Evolutionary conservation across 371 early-diverging fungal species (phyloP).

Genomic region (Mortierella polycephala): DNA sequence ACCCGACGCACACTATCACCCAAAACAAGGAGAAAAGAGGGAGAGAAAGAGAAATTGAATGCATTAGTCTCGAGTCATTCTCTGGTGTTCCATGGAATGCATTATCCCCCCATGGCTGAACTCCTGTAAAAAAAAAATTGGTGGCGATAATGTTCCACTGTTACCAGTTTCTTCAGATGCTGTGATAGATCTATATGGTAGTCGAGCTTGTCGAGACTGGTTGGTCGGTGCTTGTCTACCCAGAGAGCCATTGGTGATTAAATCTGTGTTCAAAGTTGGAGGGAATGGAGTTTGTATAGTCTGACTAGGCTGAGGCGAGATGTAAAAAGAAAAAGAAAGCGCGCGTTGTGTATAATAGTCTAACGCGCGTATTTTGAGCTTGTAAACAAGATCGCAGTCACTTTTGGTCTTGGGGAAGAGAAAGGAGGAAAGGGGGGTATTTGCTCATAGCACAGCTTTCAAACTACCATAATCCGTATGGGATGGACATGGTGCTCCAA

Average conservation of each 20-base stretch:
- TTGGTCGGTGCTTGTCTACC: slow-evolving; percentile 98
- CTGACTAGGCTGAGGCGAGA: background rate
- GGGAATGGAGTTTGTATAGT: background rate
- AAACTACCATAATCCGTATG: too few species aligned
- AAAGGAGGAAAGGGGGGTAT: too few species aligned
- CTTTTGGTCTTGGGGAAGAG: background rate
- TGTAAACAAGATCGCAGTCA: slow-evolving; percentile 2
- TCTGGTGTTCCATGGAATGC: too few species aligned
- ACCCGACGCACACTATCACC: slow-evolving; percentile 71
- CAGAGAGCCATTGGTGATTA: slow-evolving; percentile 81
- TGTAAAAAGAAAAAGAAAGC: background rate
- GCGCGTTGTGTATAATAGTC: too few species aligned
- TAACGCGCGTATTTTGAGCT: background rate
- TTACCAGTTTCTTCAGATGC: slow-evolving; percentile 84
- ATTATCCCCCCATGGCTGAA: background rate
- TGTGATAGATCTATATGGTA: slow-evolving; percentile 81
- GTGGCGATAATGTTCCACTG: too few species aligned
- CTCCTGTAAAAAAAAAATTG: too few species aligned
- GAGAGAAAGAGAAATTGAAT: background rate
- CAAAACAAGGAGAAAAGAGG: background rate
- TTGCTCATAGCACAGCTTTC: too few species aligned
- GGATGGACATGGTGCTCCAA: too few species aligned
- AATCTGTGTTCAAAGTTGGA: background rate
- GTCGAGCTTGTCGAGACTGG: slow-evolving; percentile 84
- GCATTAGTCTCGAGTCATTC: background rate